Evolutionary conservation across 2,329 filamentous ascomycete genomes (phyloP).

Genomic region (Colletotrichum sansevieriae): DNA sequence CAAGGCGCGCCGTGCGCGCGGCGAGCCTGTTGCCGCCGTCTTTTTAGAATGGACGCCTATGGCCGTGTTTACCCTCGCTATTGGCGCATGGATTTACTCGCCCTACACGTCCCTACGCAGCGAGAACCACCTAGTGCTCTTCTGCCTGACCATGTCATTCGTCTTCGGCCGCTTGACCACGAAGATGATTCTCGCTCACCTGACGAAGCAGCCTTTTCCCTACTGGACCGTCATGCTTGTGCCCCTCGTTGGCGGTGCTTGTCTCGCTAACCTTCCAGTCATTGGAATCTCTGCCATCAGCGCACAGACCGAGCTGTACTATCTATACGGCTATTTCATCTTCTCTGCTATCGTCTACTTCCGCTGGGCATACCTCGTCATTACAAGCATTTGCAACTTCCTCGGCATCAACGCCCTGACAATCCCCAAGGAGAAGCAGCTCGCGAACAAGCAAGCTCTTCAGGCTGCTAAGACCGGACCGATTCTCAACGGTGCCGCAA

Average conservation of each 20-base stretch:
- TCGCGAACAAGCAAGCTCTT: slow-evolving; percentile 63
- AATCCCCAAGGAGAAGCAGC: slow-evolving; percentile 75
- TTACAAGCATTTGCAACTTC: slow-evolving; percentile 90
- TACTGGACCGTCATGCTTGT: slow-evolving; percentile 95
- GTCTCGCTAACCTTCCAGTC: slow-evolving; percentile 85
- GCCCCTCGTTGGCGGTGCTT: slow-evolving; percentile 86
- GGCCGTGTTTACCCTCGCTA: slow-evolving; percentile 80
- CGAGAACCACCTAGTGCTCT: slow-evolving; percentile 90
- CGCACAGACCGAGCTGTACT: slow-evolving; percentile 78
- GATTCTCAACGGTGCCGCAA: slow-evolving; percentile 45
- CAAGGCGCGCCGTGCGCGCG: slow-evolving; percentile 77
- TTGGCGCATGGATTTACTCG: slow-evolving; percentile 88
- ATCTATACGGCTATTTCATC: slow-evolving; percentile 86
- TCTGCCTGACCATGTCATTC: slow-evolving; percentile 94
- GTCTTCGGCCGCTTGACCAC: slow-evolving; percentile 99
- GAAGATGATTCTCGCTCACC: slow-evolving; percentile 97
- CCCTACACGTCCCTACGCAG: slow-evolving; percentile 85
- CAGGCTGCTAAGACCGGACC: slow-evolving; percentile 49
- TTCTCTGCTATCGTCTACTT: slow-evolving; percentile 91
- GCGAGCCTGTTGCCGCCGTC: slow-evolving; percentile 82
- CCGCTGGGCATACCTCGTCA: slow-evolving; percentile 91
- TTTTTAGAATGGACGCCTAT: slow-evolving; percentile 97
- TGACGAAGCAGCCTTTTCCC: slow-evolving; percentile 93
- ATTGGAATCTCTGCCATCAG: slow-evolving; percentile 78
- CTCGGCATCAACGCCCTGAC: slow-evolving; percentile 95